Percentiles rank a stretch among this genome's conserved stretches.
Conservation (phyloP, 2,329 filamentous ascomycete species). For the Alternaria triticina region DNA sequence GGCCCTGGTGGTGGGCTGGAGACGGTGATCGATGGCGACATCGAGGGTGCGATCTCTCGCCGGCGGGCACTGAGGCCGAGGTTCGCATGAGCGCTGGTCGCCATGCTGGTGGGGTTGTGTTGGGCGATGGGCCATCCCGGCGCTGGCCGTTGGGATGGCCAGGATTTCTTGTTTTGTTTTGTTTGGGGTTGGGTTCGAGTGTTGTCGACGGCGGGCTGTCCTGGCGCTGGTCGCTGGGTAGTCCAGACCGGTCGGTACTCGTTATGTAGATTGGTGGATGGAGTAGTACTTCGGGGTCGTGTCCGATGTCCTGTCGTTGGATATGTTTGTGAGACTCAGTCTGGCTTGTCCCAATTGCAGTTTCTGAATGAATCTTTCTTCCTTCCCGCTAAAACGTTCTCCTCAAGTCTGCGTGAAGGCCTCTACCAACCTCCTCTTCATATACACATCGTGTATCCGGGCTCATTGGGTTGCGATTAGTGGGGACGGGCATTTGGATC, state of each 20-base stretch:
- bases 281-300: neutral
- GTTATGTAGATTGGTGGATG: neutral
- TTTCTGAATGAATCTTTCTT: neutral
- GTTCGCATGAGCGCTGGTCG: slow-evolving; percentile 11
- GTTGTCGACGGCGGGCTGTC: neutral
- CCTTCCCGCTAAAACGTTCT: neutral
- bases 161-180: neutral
- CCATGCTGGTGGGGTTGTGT: neutral
- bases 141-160: neutral
- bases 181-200: neutral
- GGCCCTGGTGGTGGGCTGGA: slow-evolving; percentile 9
- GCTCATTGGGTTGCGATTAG: slow-evolving; percentile 27
- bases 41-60: slow-evolving; percentile 6
- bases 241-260: neutral
- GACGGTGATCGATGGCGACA: slow-evolving; percentile 9
- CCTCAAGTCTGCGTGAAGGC: slow-evolving; percentile 16
- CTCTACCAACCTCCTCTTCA: slow-evolving; percentile 34
- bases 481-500: slow-evolving; percentile 12
- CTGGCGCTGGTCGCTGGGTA: neutral
- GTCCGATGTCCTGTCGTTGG: neutral
- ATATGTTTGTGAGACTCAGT: neutral
- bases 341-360: neutral
- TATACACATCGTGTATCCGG: slow-evolving; percentile 30
- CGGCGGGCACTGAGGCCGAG: slow-evolving; percentile 4
- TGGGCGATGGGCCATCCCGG: neutral